Percentiles rank a stretch among this genome's conserved stretches.
Conservation (phyloP, 768 basidiomycete species). For the Tubosaeta sp. region DNA sequence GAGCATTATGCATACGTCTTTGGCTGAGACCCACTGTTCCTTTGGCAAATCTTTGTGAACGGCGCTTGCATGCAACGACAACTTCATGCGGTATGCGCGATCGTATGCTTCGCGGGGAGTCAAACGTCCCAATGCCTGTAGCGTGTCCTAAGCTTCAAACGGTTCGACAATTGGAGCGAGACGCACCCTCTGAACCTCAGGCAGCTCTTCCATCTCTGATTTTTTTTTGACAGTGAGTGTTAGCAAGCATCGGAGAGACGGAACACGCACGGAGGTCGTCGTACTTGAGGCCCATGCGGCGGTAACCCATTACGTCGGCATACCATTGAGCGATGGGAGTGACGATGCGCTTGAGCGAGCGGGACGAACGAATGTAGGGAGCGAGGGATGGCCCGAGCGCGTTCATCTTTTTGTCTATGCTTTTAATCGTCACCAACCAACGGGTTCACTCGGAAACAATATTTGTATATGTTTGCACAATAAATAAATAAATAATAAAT, state of each 20-base stretch:
- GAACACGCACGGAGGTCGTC: constrained; percentile 83
- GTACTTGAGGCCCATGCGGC: constrained; percentile 84
- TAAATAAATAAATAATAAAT: background rate
- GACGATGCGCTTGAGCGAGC: constrained; percentile 61
- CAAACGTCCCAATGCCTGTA: constrained; percentile 79
- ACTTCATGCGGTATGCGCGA: constrained; percentile 84
- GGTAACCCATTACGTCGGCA: constrained; percentile 74
- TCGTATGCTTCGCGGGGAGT: constrained; percentile 79
- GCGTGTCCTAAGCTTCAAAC: background rate
- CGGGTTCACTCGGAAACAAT: constrained; percentile 26
- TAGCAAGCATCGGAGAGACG: background rate
- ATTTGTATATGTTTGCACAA: constrained; percentile 42
- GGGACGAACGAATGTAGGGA: constrained; percentile 65
- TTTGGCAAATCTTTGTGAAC: constrained; percentile 78
- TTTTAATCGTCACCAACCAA: background rate
- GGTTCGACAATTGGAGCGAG: background rate
- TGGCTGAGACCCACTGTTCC: constrained; percentile 70
- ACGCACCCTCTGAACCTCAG: constrained; percentile 72
- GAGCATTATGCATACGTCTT: constrained; percentile 54
- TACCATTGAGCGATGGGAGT: constrained; percentile 84
- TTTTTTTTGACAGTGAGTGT: background rate
- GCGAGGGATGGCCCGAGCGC: constrained; percentile 73
- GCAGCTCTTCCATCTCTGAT: constrained; percentile 72
- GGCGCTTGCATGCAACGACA: constrained; percentile 70
- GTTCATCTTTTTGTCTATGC: constrained; percentile 18